Base-by-base conservation (phyloP, 148 eudicot genomes). In the Vaccinium macrocarpon region DNA sequence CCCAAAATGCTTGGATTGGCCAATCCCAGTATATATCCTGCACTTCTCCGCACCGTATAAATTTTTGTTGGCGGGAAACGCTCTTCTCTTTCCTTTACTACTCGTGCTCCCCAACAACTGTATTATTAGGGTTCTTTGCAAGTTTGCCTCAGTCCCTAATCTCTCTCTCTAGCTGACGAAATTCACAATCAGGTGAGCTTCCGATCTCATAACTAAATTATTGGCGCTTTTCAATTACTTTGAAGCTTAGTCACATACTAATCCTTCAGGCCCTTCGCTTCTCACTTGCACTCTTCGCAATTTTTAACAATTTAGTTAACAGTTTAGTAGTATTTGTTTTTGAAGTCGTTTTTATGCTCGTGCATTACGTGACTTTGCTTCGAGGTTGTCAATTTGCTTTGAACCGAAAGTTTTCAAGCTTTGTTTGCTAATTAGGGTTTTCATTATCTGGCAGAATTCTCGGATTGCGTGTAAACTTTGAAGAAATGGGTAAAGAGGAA, bases 401-500 rank as follows among this genome's bases (percentile, higher is more conserved):
- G 29, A 51, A 19, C 13, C 18, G 11, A 10, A 27, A 6, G n/a
- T 48, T 23, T 23, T 81, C 46, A 81, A 25, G 8, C 48, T 66
- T 50, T 50, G 19, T 74, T 70, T 57, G 9, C 50, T 71, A 12
- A 51, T 32, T 27, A 35, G 76, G 76, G 59, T 66, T 50, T 52
- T 81, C 55, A 46, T 42, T 81, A 2, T 46, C 35, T 82, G 50
- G n/a, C 52, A 82, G 62, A 52, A 51, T 14, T 52, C 81, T 16
- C 29, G 46, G 52, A 53, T 76, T 64, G 76, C 11, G 8, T 29
- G 48, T 29, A 8, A n/a, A n/a, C 1, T 46, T 50, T 55, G 70
- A 48, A 74, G 86, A 55, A 68, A 94, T 95, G 98, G 84, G 82
- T 55, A 76, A 84, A 35, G 92, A 93, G 29, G 94, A 89, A 90